Conservation (phyloP, 129 eudicot species). For the Pseudognaphalium luteoalbum region DNA sequence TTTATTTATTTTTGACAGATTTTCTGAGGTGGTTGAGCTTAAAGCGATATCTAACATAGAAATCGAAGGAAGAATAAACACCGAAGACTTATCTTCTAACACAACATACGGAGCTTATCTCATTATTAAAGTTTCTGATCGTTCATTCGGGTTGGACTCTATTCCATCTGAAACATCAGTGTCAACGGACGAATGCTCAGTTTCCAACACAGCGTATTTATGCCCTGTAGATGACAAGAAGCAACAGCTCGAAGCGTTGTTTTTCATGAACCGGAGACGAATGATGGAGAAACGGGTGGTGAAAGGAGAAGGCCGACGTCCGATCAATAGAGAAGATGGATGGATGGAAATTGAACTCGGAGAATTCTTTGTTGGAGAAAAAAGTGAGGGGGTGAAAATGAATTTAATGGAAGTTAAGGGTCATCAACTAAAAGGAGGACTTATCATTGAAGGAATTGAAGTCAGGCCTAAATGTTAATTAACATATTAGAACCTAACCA, state of each 20-base stretch:
- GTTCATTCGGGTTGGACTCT: slow-evolving; percentile 58
- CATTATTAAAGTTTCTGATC: slow-evolving; percentile 39
- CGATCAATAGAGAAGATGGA: slow-evolving; percentile 53
- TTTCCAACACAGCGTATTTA: slow-evolving; percentile 42
- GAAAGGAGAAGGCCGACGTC: slow-evolving; percentile 31
- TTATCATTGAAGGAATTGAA: slow-evolving; percentile 64
- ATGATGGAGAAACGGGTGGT: slow-evolving; percentile 49
- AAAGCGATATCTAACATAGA: slow-evolving; percentile 41
- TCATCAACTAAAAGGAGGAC: slow-evolving; percentile 66
- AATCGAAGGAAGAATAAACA: slow-evolving; percentile 48
- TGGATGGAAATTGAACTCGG: slow-evolving; percentile 60
- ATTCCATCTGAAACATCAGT: slow-evolving; percentile 49
- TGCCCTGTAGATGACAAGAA: slow-evolving; percentile 29
- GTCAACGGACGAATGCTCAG: slow-evolving; percentile 21
- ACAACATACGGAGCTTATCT: slow-evolving; percentile 61
- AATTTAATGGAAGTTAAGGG: slow-evolving; percentile 65
- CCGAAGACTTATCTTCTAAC: slow-evolving; percentile 44
- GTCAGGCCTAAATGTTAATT: slow-evolving; percentile 47
- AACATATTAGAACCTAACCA: background rate
- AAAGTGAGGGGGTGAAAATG: slow-evolving; percentile 41
- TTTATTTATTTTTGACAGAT: slow-evolving; percentile 35
- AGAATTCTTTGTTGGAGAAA: slow-evolving; percentile 42
- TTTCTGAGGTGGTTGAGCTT: slow-evolving; percentile 57
- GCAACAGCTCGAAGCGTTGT: slow-evolving; percentile 34
- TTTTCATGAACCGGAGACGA: slow-evolving; percentile 43